phyloP scores from a whole-genome alignment of 108 stramenopile genomes.

The Ochromonas danica region DNA sequence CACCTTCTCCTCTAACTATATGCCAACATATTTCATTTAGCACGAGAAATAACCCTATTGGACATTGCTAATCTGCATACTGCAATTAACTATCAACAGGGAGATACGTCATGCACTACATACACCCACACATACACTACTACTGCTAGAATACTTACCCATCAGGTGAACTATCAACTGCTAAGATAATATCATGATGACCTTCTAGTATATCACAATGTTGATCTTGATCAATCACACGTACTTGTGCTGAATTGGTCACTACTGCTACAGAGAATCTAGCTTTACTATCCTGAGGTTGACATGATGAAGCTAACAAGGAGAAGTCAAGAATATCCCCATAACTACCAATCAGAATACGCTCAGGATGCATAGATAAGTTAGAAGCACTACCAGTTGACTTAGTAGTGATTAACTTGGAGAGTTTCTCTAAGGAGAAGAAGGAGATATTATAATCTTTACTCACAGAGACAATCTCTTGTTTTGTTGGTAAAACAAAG shows the following conservation, averaged over 20 bases:
- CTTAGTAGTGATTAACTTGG: no score
- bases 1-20: no score
- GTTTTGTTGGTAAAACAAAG: slow-evolving; percentile 33
- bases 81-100: no score
- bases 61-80: no score
- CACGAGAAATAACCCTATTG: no score
- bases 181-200: slow-evolving; percentile 85
- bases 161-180: slow-evolving; percentile 77
- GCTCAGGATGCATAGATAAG: slow-evolving; percentile 7
- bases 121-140: no score
- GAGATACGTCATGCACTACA: no score
- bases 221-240: slow-evolving; percentile 71
- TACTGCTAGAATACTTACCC: slow-evolving; percentile 34
- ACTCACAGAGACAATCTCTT: slow-evolving; percentile 73
- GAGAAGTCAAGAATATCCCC: slow-evolving; percentile 87
- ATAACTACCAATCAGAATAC: slow-evolving; percentile 85
- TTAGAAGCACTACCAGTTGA: background rate
- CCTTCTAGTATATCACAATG: slow-evolving; percentile 77
- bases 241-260: slow-evolving; percentile 87
- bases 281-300: no score
- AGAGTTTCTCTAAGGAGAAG: slow-evolving; percentile 47
- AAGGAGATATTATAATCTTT: slow-evolving; percentile 83
- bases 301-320: slow-evolving; percentile 22
- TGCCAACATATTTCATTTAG: no score
- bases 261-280: slow-evolving; percentile 88